Base-by-base conservation (phyloP, 2,329 filamentous ascomycete genomes). In the Fusarium sp. region DNA sequence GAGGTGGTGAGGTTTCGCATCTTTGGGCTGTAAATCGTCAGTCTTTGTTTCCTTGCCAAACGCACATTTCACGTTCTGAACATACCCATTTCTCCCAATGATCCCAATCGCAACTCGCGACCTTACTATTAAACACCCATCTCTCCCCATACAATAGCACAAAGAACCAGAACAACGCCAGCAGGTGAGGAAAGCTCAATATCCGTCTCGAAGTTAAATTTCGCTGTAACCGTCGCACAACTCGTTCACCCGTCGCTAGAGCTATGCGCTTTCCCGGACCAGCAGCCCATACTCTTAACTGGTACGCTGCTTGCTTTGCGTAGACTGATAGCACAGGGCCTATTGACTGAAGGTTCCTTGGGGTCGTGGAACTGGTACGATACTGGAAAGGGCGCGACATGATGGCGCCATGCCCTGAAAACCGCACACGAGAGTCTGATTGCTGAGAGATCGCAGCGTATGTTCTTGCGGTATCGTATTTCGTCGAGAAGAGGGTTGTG, bases 21-120 rank as follows among this genome's bases (percentile, higher is more conserved):
- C 89, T 75, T 87, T 81, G 56, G 94, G 93, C 96, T 97, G 77
- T 40, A 38, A 40, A 47, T 50, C 29, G 77, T 76, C 54, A 71
- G 71, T 64, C n/a, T 42, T 14, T 52, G 22, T 25, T 25, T 20
- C 22, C 30, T 18, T 22, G 14, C 9, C 20, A 40, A 38, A 15
- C 20, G n/a, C 25, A 45, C 3, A 18, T 46, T 43, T 5, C 16
- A 20, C 11, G 8, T 18, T n/a, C 15, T 9, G 20, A 34, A 75
- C 88, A 77, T 85, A 97, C 94, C 95, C 96, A 99, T 80, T 89
- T 87, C 84, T 99, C 96, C 96, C 96, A 99, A 43, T 87, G 88
- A 38, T 88, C 86, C 96, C 96, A 99, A 58, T 88, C 83, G 80
- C 96, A 99, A 54, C 83, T 85, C 59, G 87, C 83, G 18, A 97